A percentile compares a stretch with the other conserved stretches of the same genome.
These are phyloP conservation scores for Citrullus mucosospermus DNA, from an alignment of 306 rosid species.

Conservation along the genomic window DNA sequence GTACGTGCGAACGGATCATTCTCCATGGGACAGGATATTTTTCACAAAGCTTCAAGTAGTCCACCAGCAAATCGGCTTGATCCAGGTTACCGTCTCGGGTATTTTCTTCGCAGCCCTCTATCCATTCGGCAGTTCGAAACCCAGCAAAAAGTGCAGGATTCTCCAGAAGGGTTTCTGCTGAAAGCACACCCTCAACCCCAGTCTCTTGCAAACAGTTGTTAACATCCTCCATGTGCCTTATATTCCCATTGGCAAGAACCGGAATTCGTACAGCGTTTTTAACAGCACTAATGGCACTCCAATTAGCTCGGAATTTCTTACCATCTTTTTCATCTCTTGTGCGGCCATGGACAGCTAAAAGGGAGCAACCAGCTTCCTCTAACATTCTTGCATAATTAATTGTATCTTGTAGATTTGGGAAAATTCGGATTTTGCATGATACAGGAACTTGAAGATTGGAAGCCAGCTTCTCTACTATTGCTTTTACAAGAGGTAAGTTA, in stretches of 20 bases:
- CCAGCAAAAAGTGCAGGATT: slow-evolving; percentile 94
- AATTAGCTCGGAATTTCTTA: slow-evolving; percentile 75
- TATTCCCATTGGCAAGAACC: slow-evolving; percentile 45
- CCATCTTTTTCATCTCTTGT: slow-evolving; percentile 91
- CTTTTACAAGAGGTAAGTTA: slow-evolving; percentile 75
- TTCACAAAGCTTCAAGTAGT: slow-evolving; percentile 83
- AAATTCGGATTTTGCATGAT: slow-evolving; percentile 85
- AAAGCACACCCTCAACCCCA: slow-evolving; percentile 44
- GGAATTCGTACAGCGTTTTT: slow-evolving; percentile 65
- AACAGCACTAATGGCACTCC: slow-evolving; percentile 77
- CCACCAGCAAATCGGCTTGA: slow-evolving; percentile 67
- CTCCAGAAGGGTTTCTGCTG: slow-evolving; percentile 76
- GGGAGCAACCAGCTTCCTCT: slow-evolving; percentile 87
- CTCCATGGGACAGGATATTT: slow-evolving; percentile 80
- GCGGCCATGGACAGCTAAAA: slow-evolving; percentile 81
- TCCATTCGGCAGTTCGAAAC: slow-evolving; percentile 62
- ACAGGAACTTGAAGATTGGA: slow-evolving; percentile 74
- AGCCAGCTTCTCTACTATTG: slow-evolving; percentile 72
- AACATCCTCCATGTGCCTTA: slow-evolving; percentile 45
- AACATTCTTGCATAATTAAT: slow-evolving; percentile 77
- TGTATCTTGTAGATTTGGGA: slow-evolving; percentile 74
- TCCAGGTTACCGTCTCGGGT: slow-evolving; percentile 42
- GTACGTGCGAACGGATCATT: slow-evolving; percentile 87
- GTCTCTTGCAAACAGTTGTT: slow-evolving; percentile 28
- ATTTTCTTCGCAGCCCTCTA: slow-evolving; percentile 19